Base-by-base conservation (phyloP, 2,329 filamentous ascomycete species). In the Aureobasidium leucospermi region DNA sequence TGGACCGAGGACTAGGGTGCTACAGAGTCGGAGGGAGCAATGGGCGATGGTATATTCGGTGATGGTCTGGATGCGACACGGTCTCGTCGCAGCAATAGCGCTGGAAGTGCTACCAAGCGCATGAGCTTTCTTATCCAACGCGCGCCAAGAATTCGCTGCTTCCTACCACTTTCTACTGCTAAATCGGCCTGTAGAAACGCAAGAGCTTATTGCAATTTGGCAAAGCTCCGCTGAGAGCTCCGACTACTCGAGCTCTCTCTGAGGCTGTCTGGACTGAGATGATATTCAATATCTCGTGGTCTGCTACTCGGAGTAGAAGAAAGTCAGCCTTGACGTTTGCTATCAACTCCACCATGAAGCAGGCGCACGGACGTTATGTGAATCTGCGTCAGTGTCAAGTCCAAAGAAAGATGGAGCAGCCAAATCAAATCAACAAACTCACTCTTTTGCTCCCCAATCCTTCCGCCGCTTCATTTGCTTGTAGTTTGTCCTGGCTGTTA, bases 341-440 rank as follows among this genome's bases (percentile, higher is more conserved):
- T 19, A 42, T n/a, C 16, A n/a, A 42, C 19, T 55, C 51, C 28
- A 43, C 15, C 10, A 34, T 43, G 49, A 36, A 42, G 38, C 51
- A 55, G 39, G n/a, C 39, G 51, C 51, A 55, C 51, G 39, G 51
- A 55, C 51, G 2, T 13, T 29, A 19, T 13, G 51, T 42, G 51
- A 43, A 42, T 55, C 51, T 55, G 51, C 51, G 51, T 55, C 51
- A 55, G 51, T 55, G 51, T 55, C 51, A 32, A 34, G 29, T 55
- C 51, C 51, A 42, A 55, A 55, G 38, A 55, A 55, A 32, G 8
- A 32, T 34, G 48, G 23, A 19, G 10, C 48, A 16, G 16, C 47
- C 32, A 32, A 11, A n/a, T 7, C 51, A 43, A 43, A 45, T 55
- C 51, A 55, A 55, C 38, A 45, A 43, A 43, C 29, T 43, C 51